Evolutionary conservation across 2,329 filamentous ascomycete genomes (phyloP), one percentile per base, ranked within the genome.

Genomic region (Colletotrichum kahawae): DNA sequence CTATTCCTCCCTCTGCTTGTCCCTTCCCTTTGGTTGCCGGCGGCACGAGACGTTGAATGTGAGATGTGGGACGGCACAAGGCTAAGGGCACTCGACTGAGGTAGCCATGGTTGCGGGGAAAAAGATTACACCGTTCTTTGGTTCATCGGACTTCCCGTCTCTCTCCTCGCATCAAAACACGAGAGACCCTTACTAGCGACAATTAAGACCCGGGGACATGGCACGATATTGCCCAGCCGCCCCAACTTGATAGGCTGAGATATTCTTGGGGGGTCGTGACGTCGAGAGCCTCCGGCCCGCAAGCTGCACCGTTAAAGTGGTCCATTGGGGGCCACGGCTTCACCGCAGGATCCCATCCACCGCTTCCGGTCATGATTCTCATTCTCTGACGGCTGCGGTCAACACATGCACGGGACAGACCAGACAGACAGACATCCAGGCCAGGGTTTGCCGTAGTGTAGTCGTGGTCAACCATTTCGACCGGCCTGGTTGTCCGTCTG

Each of bases 111-210:
- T 21, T 71, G 68, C 56, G 67, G 66, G 71, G 60, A 60, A 54
- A 59, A 38, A 27, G 38, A 27, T 14, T 34, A 74, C 48, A 66
- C 68, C 68, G 38, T 66, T 71, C 27, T 57, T 67, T 48, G 36
- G 71, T 48, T 67, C 68, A 67, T 71, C 68, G 38, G 62, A 67
- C 68, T 62, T 74, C 51, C 71, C 68, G 59, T 64, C 38, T n/a
- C 21, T 56, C 31, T 31, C 36, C 48, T 60, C 31, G 34, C 60
- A 54, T 36, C 31, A 74, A 33, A 69, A 69, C 67, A 60, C 60
- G 67, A 74, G 29, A 70, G 29, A 27, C 43, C 71, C 66, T 64
- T 70, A 70, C 67, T 65, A 33, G 59, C 48, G 27, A 34, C 48
- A n/a, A 66, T 38, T 60, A 71, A 70, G 67, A 60, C 71, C 67